Conservation (phyloP, 805 yeast species). For the Wickerhamiella lipophila region DNA sequence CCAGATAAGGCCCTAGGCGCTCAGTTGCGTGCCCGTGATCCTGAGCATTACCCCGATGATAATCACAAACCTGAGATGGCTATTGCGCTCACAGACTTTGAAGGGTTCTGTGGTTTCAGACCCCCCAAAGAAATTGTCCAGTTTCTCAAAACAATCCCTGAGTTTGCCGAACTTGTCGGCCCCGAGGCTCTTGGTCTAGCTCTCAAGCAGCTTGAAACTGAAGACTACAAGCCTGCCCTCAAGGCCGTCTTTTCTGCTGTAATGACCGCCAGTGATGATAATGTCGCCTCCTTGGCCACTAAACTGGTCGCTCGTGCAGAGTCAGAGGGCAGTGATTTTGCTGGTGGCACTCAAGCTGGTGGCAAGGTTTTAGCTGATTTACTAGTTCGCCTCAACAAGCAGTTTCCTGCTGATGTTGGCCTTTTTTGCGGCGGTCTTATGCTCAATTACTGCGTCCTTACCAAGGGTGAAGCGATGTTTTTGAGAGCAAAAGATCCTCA, state of each 20-base stretch:
- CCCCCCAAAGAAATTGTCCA: conserved; percentile 68
- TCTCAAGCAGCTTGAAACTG: conserved; percentile 24
- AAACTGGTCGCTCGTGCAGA: conserved; percentile 54
- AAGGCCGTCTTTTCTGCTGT: conserved; percentile 67
- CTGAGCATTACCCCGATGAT: conserved; percentile 90
- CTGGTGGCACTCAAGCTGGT: conserved; percentile 26
- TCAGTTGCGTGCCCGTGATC: conserved; percentile 66
- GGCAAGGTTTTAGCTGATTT: conserved; percentile 51
- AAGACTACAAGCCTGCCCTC: conserved; percentile 49
- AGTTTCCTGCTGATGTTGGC: conserved; percentile 90
- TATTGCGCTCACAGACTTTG: conserved; percentile 86
- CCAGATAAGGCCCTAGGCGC: conserved; percentile 83
- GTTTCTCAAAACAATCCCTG: conserved; percentile 62
- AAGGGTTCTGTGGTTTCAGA: conserved; percentile 96
- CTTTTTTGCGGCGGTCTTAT: conserved; percentile 89
- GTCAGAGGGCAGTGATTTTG: conserved; percentile 27
- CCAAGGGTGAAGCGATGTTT: conserved; percentile 92
- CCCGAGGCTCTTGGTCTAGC: conserved; percentile 17
- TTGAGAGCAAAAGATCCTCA: conserved; percentile 96
- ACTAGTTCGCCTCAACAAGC: conserved; percentile 63
- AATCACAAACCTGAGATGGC: conserved; percentile 99
- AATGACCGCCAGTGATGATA: conserved; percentile 67
- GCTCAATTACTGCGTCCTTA: conserved; percentile 72
- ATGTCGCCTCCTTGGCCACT: conserved; percentile 45
- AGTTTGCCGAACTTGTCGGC: conserved; percentile 63